phyloP scores from a whole-genome alignment of 352 stramenopile species.

The Lagenidium giganteum region DNA sequence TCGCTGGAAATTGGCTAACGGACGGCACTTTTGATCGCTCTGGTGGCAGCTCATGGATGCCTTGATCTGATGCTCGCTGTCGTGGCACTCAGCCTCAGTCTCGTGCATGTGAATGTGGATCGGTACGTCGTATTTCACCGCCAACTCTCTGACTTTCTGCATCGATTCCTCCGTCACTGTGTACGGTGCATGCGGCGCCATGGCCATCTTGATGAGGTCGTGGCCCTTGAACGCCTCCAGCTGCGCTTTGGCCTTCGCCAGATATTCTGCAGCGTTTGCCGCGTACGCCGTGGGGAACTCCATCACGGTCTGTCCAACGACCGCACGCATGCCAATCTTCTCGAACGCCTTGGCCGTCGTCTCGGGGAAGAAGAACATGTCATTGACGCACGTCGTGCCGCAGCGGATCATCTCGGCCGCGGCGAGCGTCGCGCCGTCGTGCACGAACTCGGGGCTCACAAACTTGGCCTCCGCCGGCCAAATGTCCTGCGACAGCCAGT shows the following conservation, averaged over 20 bases:
- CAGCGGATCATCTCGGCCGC: slow-evolving; percentile 84
- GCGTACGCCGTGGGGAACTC: slow-evolving; percentile 73
- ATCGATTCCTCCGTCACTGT: slow-evolving; percentile 71
- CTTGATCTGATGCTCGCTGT: slow-evolving; percentile 64
- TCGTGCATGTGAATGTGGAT: slow-evolving; percentile 88
- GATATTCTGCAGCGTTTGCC: slow-evolving; percentile 53
- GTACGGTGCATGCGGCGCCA: slow-evolving; percentile 85
- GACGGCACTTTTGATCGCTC: slow-evolving; percentile 65
- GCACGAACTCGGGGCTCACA: slow-evolving; percentile 65
- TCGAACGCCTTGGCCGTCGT: slow-evolving; percentile 49
- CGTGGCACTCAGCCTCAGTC: slow-evolving; percentile 69
- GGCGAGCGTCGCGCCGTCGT: slow-evolving; percentile 65
- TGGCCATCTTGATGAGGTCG: slow-evolving; percentile 51
- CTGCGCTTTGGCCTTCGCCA: slow-evolving; percentile 58
- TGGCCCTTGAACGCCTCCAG: slow-evolving; percentile 61
- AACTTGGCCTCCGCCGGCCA: slow-evolving; percentile 83
- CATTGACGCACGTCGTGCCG: slow-evolving; percentile 87
- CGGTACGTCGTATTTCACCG: slow-evolving; percentile 49
- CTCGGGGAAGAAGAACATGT: slow-evolving; percentile 89
- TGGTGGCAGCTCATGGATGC: slow-evolving; percentile 77
- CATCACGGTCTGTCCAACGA: slow-evolving; percentile 64
- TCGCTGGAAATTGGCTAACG: slow-evolving; percentile 76
- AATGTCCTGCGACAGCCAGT: slow-evolving; percentile 84
- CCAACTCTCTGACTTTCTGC: slow-evolving; percentile 50
- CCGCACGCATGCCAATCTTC: slow-evolving; percentile 58